Conservation (phyloP, 164 flowering plant genomes). For the Brasenia schreberi region DNA sequence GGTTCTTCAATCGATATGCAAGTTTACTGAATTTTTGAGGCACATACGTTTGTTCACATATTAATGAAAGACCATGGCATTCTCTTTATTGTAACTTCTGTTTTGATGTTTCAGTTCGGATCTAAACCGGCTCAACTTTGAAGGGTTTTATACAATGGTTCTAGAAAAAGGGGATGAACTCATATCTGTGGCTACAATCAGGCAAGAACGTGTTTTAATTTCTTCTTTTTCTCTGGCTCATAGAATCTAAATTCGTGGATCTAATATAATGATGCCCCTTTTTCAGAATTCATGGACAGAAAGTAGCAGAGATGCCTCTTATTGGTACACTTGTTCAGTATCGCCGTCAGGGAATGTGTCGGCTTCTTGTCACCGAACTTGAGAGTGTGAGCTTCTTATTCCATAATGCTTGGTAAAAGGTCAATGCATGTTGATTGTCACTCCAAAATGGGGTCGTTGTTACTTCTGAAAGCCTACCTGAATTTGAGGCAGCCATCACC, state of each 20-base stretch:
- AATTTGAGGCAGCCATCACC: not conserved
- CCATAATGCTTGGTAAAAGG: not conserved
- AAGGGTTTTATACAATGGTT: conserved; percentile 69
- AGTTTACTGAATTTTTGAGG: no score
- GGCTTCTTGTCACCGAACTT: conserved; percentile 53
- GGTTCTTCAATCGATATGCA: no score
- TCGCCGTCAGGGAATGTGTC: conserved; percentile 88
- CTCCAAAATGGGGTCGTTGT: not conserved
- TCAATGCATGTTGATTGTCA: not conserved
- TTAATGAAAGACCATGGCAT: not conserved
- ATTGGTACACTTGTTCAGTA: conserved; percentile 64
- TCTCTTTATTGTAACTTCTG: not conserved
- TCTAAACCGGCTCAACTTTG: conserved; percentile 59
- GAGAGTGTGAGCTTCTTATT: conserved; percentile 39
- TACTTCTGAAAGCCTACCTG: not conserved
- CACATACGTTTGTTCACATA: no score
- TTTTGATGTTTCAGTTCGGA: conserved; percentile 37
- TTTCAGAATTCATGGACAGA: conserved; percentile 54
- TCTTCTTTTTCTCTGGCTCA: not conserved
- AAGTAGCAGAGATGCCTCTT: conserved; percentile 87
- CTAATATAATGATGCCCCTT: not conserved
- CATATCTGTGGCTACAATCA: conserved; percentile 55
- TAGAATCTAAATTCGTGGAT: not conserved
- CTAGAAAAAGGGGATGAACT: conserved; percentile 69
- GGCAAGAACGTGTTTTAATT: conserved; percentile 20